A percentile compares a stretch with the other conserved stretches of the same genome.
Conservation (phyloP, 257 asterid species). For the Catharanthus roseus region DNA sequence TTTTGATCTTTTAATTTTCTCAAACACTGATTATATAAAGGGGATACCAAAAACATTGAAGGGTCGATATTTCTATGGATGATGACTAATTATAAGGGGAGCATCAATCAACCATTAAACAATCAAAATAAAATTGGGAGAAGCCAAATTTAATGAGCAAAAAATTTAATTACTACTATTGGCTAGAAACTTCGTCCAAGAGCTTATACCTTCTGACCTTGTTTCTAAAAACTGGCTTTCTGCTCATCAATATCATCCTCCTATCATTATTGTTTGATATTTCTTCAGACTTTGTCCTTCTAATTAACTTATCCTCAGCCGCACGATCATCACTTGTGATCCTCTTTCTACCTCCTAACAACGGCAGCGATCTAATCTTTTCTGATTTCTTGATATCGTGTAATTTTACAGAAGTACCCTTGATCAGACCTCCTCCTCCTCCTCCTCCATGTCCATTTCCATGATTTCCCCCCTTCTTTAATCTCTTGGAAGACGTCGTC, state of each 20-base stretch:
- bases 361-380: conserved; percentile 22
- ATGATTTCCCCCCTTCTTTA: too few species aligned
- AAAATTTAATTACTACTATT: too few species aligned
- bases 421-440: conserved; percentile 11
- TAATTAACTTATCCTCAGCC: conserved; percentile 21
- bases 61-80: too few species aligned
- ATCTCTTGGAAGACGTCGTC: too few species aligned
- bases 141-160: too few species aligned
- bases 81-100: too few species aligned
- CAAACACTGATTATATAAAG: too few species aligned
- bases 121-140: too few species aligned
- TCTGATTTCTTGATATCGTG: conserved; percentile 15
- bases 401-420: conserved; percentile 14
- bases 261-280: conserved; percentile 28
- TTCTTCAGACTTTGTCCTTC: conserved; percentile 50
- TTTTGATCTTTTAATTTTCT: too few species aligned
- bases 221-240: conserved; percentile 41
- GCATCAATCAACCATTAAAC: too few species aligned
- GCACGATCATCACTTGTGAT: neutral
- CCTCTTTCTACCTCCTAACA: conserved; percentile 27
- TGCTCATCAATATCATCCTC: too few species aligned
- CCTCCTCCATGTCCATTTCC: conserved; percentile 13
- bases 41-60: too few species aligned
- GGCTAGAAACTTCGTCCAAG: conserved; percentile 59
- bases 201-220: conserved; percentile 72